phyloP scores from a whole-genome alignment of 345 rosid species.

The Toxicodendron radicans region DNA sequence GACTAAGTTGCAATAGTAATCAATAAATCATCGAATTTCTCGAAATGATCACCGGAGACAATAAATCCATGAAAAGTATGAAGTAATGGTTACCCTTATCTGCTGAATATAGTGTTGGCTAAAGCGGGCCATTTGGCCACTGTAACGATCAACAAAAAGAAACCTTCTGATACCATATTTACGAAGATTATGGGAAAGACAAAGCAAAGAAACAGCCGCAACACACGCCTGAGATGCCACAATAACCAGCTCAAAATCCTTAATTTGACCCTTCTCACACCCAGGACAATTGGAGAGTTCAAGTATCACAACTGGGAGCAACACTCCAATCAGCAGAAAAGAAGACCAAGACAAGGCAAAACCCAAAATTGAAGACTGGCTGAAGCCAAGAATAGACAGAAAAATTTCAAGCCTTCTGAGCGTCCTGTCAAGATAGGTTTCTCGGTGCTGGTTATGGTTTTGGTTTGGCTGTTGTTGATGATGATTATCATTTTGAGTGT shows the following conservation, averaged over 20 bases:
- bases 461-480: constrained; percentile 3
- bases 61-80: no score
- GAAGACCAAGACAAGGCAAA: constrained; percentile 61
- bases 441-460: constrained; percentile 3
- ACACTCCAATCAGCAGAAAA: constrained; percentile 55
- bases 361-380: constrained; percentile 49
- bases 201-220: constrained; percentile 74
- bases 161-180: constrained; percentile 75
- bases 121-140: constrained; percentile 54
- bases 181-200: constrained; percentile 74
- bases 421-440: constrained; percentile 45
- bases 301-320: constrained; percentile 60
- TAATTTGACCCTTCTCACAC: constrained; percentile 61
- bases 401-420: constrained; percentile 52
- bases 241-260: constrained; percentile 67
- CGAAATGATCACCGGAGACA: not conserved
- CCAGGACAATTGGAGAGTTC: constrained; percentile 57
- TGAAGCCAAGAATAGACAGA: constrained; percentile 66
- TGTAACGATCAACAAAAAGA: constrained; percentile 69
- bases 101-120: constrained; percentile 52
- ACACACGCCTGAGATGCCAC: constrained; percentile 78
- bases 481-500: not conserved
- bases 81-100: constrained; percentile 49
- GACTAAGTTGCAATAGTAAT: not conserved
- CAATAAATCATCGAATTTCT: not conserved